Evolutionary conservation across 2,329 filamentous ascomycete species (phyloP).

Genomic region (Penicillium sp.): DNA sequence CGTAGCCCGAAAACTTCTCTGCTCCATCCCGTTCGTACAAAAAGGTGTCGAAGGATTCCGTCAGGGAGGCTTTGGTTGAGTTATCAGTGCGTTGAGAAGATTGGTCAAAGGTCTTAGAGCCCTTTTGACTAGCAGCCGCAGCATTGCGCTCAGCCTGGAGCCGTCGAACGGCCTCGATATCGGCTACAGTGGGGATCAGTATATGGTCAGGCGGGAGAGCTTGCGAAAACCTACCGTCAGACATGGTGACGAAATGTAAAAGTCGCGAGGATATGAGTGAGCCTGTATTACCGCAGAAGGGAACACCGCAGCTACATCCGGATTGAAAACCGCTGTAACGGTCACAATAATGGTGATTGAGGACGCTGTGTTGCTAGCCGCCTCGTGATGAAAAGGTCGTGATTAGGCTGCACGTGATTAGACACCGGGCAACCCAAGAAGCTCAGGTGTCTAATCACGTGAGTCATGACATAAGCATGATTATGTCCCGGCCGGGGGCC

Average conservation of each 20-base stretch:
- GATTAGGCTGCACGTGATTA: slow-evolving; percentile 1
- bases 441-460: not conserved
- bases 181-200: slow-evolving; percentile 53
- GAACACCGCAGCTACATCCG: slow-evolving; percentile 38
- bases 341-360: slow-evolving; percentile 27
- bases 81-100: slow-evolving; percentile 77
- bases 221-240: slow-evolving; percentile 41
- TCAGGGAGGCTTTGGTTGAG: slow-evolving; percentile 88
- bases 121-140: slow-evolving; percentile 72
- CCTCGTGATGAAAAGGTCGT: slow-evolving; percentile 26
- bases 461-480: not conserved
- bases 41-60: slow-evolving; percentile 78
- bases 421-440: not conserved
- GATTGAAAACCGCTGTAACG: slow-evolving; percentile 34
- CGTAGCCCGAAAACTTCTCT: slow-evolving; percentile 87
- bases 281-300: slow-evolving; percentile 28
- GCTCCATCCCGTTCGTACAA: slow-evolving; percentile 77
- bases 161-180: slow-evolving; percentile 83
- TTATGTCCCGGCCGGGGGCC: not conserved
- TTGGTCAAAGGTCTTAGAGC: slow-evolving; percentile 75
- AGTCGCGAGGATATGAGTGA: slow-evolving; percentile 28
- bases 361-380: slow-evolving; percentile 22
- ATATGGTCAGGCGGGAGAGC: slow-evolving; percentile 13
- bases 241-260: slow-evolving; percentile 38
- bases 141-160: slow-evolving; percentile 92